Percentiles rank a stretch among this genome's conserved stretches.
These are phyloP conservation scores for Eucalyptus shirleyi DNA, from an alignment of 345 rosid species.

Conservation along the genomic window DNA sequence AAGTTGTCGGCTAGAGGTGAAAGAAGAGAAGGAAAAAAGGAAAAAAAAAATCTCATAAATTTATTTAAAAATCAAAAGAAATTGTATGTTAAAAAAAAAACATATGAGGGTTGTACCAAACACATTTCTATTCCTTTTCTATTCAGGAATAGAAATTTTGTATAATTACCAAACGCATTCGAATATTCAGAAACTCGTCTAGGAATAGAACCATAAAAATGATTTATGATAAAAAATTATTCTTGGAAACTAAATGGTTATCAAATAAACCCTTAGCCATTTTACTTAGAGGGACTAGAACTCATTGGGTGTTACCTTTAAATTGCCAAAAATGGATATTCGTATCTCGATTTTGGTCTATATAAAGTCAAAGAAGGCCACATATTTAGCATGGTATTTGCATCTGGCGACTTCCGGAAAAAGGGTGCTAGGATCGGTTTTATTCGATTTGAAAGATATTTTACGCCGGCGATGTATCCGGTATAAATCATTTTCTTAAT, in stretches of 20 bases:
- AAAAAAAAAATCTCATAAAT: too few species aligned
- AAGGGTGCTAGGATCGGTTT: background rate
- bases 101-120: too few species aligned
- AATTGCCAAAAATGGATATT: background rate
- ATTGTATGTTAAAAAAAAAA: too few species aligned
- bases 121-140: accelerated
- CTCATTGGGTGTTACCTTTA: background rate
- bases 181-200: too few species aligned
- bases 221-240: accelerated
- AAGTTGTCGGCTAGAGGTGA: too few species aligned
- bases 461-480: background rate
- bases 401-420: background rate
- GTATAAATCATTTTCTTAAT: background rate
- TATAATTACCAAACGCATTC: too few species aligned
- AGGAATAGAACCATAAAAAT: too few species aligned
- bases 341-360: background rate
- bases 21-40: too few species aligned
- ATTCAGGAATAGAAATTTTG: too few species aligned
- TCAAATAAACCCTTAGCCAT: background rate
- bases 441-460: background rate
- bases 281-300: background rate
- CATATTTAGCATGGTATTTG: background rate
- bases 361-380: background rate
- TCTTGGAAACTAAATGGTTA: accelerated
- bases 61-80: too few species aligned